phyloP scores from a whole-genome alignment of 2,329 filamentous ascomycete genomes.

The Diaporthe sp. region DNA sequence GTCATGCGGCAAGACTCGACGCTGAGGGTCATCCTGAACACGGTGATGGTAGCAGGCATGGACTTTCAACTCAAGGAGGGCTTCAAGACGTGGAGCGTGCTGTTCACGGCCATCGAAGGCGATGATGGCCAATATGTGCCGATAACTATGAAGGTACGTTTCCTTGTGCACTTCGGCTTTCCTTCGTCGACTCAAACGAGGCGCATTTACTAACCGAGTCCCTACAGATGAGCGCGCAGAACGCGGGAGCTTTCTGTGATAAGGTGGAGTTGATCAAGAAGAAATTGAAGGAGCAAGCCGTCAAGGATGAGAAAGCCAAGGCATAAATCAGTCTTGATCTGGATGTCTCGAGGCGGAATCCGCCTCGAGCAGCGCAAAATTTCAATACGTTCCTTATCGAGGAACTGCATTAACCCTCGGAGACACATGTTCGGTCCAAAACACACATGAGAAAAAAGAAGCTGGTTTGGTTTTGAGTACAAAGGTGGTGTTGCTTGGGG shows the following conservation, averaged over 20 bases:
- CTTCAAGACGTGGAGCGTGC: conserved; percentile 78
- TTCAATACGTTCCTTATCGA: neutral
- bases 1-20: conserved; percentile 94
- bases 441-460: conserved; percentile 2
- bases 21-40: conserved; percentile 88
- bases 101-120: conserved; percentile 75
- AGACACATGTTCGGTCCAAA: neutral
- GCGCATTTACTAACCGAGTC: neutral
- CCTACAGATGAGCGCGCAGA: conserved; percentile 66
- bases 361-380: neutral
- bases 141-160: conserved; percentile 72
- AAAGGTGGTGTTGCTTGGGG: conserved; percentile 12
- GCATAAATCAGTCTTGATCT: neutral
- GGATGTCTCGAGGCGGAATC: neutral
- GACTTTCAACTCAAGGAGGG: conserved; percentile 83
- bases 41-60: conserved; percentile 82
- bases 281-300: conserved; percentile 54
- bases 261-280: conserved; percentile 65
- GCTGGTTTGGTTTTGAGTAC: conserved; percentile 27
- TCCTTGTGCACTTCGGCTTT: neutral
- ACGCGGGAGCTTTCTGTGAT: conserved; percentile 66
- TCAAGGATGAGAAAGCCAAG: conserved; percentile 14
- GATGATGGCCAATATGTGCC: conserved; percentile 67
- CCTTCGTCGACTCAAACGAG: neutral
- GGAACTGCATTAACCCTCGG: neutral